These are phyloP conservation scores for Ceratocystis albifundus DNA, from an alignment of 2,329 filamentous ascomycete genomes.

Conservation along the genomic window DNA sequence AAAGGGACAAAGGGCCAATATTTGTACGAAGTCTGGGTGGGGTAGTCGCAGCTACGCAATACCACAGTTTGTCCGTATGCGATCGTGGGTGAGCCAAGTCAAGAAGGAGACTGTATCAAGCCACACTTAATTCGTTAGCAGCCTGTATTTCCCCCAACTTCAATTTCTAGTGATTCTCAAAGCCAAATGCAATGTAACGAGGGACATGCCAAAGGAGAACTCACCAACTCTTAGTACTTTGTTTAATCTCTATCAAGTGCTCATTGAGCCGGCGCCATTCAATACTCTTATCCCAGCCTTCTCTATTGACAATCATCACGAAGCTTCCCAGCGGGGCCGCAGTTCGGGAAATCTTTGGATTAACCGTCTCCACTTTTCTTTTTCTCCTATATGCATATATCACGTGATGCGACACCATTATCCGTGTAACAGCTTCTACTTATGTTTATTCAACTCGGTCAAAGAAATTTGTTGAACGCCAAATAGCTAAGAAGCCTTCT, in stretches of 20 bases:
- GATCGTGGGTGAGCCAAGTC: background rate
- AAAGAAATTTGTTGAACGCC: too few relatives aligned
- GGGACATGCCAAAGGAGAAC: too few relatives aligned
- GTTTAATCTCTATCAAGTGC: too few relatives aligned
- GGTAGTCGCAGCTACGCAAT: background rate
- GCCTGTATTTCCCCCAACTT: background rate
- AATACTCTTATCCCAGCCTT: background rate
- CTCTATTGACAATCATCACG: background rate
- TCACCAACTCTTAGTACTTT: too few relatives aligned
- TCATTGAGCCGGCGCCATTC: too few relatives aligned
- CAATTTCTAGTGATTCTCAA: too few relatives aligned
- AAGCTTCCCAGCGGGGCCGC: background rate
- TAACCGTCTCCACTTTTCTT: background rate
- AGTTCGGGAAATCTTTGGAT: conserved; percentile 14
- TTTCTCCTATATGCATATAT: conserved; percentile 6
- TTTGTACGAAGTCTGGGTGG: background rate
- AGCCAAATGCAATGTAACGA: too few relatives aligned
- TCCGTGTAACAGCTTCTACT: background rate
- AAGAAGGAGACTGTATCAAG: background rate
- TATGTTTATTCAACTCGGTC: too few relatives aligned
- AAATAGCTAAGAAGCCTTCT: too few relatives aligned
- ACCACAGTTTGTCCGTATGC: background rate
- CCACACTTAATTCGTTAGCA: background rate
- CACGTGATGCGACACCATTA: conserved; percentile 14
- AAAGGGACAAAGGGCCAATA: too few relatives aligned